A percentile compares a stretch with the other conserved stretches of the same genome.
Evolutionary conservation across 805 yeast species (phyloP).

Genomic region (Sungouiozyma intestinalis): DNA sequence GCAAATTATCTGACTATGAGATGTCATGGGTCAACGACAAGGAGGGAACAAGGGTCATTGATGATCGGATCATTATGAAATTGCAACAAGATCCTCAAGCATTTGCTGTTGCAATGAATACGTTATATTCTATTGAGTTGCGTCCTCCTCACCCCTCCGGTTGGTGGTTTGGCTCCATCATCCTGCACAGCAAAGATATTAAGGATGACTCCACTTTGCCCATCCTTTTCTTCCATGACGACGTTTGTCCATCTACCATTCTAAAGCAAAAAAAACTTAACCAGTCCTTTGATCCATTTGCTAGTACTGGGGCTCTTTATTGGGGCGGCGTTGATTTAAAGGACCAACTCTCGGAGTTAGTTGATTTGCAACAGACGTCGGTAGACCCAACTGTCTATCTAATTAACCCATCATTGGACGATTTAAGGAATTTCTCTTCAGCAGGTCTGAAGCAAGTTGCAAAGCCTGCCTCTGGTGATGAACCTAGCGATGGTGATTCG

Average conservation of each 20-base stretch:
- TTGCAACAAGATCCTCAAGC: constrained; percentile 2
- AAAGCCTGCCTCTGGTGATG: background rate
- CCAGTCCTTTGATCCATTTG: constrained; percentile 67
- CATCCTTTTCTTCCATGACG: constrained; percentile 85
- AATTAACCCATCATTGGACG: constrained; percentile 61
- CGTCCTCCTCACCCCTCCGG: constrained; percentile 70
- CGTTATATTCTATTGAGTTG: constrained; percentile 68
- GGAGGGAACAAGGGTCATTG: background rate
- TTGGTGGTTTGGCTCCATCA: constrained; percentile 86
- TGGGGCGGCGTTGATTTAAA: constrained; percentile 92
- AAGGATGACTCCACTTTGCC: constrained; percentile 54
- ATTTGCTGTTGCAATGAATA: constrained; percentile 33
- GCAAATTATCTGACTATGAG: constrained; percentile 13
- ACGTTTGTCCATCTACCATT: constrained; percentile 66
- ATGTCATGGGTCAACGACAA: background rate
- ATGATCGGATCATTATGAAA: background rate
- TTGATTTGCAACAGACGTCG: constrained; percentile 57
- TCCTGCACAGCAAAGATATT: constrained; percentile 48
- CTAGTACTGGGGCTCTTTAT: constrained; percentile 41
- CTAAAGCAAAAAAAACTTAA: constrained; percentile 48
- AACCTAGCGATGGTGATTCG: background rate
- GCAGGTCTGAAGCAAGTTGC: background rate
- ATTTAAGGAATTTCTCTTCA: constrained; percentile 30
- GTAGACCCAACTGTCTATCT: constrained; percentile 64
- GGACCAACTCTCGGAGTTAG: constrained; percentile 39